phyloP scores from a whole-genome alignment of 768 basidiomycete species.

The Dioszegia crocea region DNA sequence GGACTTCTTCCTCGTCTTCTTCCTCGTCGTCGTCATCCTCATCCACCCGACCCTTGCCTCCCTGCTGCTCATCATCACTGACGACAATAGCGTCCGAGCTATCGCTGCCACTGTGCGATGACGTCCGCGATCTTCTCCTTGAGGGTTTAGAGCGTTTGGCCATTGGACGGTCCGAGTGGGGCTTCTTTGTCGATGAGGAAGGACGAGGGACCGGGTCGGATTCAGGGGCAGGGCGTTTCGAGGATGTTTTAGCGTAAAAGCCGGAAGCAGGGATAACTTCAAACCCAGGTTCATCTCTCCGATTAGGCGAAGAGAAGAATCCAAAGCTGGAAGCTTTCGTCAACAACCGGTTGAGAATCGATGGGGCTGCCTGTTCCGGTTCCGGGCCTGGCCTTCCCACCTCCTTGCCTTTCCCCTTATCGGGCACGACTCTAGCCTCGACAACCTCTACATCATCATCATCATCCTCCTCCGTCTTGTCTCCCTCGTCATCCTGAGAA shows the following conservation, averaged over 20 bases:
- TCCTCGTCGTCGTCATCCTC: slow-evolving; percentile 10
- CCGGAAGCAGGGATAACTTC: not conserved
- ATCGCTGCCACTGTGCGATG: not conserved
- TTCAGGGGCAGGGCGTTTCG: not conserved
- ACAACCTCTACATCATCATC: not conserved
- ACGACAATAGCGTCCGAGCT: not conserved
- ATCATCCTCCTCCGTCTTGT: not conserved
- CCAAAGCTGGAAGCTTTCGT: slow-evolving; percentile 2
- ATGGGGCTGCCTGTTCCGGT: not conserved
- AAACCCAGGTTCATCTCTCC: not conserved
- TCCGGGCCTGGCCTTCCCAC: no score
- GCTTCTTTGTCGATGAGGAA: not conserved
- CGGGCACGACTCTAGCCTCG: not conserved
- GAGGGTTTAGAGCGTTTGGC: not conserved
- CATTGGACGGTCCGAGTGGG: not conserved
- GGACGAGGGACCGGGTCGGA: not conserved
- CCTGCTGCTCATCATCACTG: slow-evolving; percentile 2
- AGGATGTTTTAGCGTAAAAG: not conserved
- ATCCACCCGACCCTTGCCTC: not conserved
- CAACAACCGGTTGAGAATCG: not conserved
- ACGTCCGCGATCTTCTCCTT: not conserved
- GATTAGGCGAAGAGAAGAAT: not conserved
- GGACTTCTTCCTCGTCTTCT: slow-evolving; percentile 27
- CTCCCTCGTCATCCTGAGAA: not conserved
- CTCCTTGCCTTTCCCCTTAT: no score